Evolutionary conservation across 192 early-diverging fungal species (phyloP).

Genomic region (Coemansia sp.): DNA sequence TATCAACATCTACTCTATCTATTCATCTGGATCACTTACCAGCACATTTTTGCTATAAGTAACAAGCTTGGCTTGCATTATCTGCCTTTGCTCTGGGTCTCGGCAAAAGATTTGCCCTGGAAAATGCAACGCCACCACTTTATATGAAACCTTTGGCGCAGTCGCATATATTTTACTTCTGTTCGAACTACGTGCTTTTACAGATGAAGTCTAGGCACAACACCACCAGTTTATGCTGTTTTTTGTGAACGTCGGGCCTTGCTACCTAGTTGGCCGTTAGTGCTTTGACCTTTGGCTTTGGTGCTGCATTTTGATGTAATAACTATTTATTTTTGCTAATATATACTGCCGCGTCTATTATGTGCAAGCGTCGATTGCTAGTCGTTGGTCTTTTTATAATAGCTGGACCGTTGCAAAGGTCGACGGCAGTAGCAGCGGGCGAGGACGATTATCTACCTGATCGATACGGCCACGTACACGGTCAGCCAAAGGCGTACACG

Average conservation of each 20-base stretch:
- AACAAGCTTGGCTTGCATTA: neutral
- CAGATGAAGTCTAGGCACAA: neutral
- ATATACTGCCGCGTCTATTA: neutral
- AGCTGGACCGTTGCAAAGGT: neutral
- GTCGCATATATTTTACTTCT: too few species aligned
- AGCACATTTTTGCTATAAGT: neutral
- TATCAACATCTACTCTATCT: neutral
- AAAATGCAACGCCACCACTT: neutral
- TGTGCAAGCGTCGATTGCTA: neutral
- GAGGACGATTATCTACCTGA: neutral
- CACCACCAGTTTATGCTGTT: neutral
- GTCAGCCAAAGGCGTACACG: slow-evolving; percentile 11
- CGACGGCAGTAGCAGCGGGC: neutral
- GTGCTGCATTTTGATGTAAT: neutral
- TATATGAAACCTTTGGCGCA: neutral
- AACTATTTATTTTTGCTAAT: neutral
- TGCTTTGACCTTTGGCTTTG: neutral
- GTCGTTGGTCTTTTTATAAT: neutral
- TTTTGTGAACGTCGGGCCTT: neutral
- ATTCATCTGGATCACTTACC: neutral
- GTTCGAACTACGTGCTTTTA: neutral
- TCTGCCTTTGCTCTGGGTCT: neutral
- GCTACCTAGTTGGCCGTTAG: neutral
- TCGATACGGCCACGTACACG: neutral
- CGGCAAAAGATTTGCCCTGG: neutral